phyloP scores from a whole-genome alignment of 2,329 filamentous ascomycete genomes.

The Fusarium nematophilum region DNA sequence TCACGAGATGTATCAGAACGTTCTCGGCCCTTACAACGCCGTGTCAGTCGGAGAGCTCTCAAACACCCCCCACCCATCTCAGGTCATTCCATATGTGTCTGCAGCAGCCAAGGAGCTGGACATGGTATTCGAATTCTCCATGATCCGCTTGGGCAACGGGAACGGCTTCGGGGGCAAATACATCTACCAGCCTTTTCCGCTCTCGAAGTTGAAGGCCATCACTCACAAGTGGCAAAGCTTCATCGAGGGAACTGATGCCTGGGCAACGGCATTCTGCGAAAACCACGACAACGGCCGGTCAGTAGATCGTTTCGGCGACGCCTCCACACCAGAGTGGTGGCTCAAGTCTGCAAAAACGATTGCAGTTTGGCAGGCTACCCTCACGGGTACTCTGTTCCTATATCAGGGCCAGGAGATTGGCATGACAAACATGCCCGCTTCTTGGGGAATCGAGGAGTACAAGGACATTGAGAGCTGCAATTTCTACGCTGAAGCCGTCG shows the following conservation, averaged over 20 bases:
- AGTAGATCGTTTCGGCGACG: slow-evolving; percentile 64
- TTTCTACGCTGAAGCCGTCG: slow-evolving; percentile 60
- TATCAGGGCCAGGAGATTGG: slow-evolving; percentile 73
- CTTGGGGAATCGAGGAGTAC: slow-evolving; percentile 64
- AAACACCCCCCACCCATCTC: slow-evolving; percentile 61
- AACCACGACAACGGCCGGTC: slow-evolving; percentile 73
- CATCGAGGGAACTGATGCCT: slow-evolving; percentile 61
- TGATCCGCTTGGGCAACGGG: slow-evolving; percentile 65
- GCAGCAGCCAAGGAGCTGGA: slow-evolving; percentile 64
- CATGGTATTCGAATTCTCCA: slow-evolving; percentile 71
- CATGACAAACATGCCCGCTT: slow-evolving; percentile 65
- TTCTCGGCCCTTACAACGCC: slow-evolving; percentile 65
- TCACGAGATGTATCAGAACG: slow-evolving; percentile 65
- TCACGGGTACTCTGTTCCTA: slow-evolving; percentile 66
- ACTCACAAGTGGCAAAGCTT: slow-evolving; percentile 62
- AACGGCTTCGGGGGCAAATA: slow-evolving; percentile 59
- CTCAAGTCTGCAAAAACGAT: slow-evolving; percentile 63
- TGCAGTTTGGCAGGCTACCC: slow-evolving; percentile 59
- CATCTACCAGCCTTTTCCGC: slow-evolving; percentile 61
- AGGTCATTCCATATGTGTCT: slow-evolving; percentile 67
- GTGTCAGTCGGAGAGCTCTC: slow-evolving; percentile 74
- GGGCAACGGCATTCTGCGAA: slow-evolving; percentile 71
- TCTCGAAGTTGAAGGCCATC: slow-evolving; percentile 57
- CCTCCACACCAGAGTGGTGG: slow-evolving; percentile 57
- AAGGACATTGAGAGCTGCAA: slow-evolving; percentile 65